Evolutionary conservation across 371 early-diverging fungal species (phyloP).

Genomic region (Actinomortierella ambigua): DNA sequence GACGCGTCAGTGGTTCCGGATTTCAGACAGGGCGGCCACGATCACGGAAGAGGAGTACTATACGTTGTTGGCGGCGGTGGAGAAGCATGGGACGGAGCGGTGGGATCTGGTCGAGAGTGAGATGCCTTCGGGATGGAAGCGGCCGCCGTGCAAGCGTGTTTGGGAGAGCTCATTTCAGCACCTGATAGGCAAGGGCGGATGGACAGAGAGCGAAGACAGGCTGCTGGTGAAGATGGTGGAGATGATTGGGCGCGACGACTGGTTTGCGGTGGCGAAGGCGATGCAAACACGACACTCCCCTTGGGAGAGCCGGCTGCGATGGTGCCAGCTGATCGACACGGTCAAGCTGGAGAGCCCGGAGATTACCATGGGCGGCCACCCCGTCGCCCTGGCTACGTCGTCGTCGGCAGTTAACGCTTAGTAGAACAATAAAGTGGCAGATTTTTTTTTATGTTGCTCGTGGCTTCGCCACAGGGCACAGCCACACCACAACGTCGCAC

Average conservation of each 20-base stretch:
- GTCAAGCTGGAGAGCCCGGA: constrained; percentile 1
- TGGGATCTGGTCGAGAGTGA: constrained; percentile 18
- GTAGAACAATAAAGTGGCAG: no score
- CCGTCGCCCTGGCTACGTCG: no score
- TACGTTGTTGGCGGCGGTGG: constrained; percentile 7
- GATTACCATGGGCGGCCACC: no score
- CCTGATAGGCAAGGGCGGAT: constrained; percentile 3
- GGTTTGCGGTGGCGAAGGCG: constrained; percentile 24
- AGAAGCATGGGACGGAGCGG: constrained; percentile 2
- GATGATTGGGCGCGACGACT: constrained; percentile 31
- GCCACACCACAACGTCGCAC: no score
- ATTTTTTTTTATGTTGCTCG: no score
- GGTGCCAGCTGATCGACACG: constrained; percentile 36
- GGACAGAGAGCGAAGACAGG: constrained; percentile 17
- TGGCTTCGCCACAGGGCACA: no score
- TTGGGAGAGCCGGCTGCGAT: constrained; percentile 31
- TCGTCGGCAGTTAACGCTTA: no score
- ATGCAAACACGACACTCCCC: constrained; percentile 19
- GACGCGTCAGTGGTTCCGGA: constrained; percentile 30
- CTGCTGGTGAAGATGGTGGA: constrained; percentile 20
- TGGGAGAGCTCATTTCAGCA: constrained; percentile 31
- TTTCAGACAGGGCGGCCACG: constrained; percentile 21
- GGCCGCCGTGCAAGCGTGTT: constrained; percentile 24
- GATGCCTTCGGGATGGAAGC: constrained; percentile 24
- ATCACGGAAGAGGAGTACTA: constrained; percentile 28